Evolutionary conservation across 805 yeast genomes (phyloP).

Genomic region (Starmerella vitae): DNA sequence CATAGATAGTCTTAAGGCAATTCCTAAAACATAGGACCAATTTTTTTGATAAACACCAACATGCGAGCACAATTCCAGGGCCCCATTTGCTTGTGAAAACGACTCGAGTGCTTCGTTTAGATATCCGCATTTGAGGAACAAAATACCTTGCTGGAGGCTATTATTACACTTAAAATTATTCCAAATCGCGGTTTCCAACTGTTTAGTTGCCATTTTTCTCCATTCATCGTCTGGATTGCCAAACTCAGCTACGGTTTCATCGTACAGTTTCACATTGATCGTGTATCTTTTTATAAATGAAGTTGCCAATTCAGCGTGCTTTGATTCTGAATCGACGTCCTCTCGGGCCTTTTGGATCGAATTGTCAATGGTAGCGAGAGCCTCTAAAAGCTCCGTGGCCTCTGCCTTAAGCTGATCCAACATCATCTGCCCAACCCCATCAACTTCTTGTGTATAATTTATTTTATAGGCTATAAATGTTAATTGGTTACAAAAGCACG

Average conservation of each 20-base stretch:
- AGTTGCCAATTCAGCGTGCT: not conserved
- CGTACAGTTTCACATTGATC: slow-evolving; percentile 4
- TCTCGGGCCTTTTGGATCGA: no score
- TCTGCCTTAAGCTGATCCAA: no score
- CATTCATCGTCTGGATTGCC: not conserved
- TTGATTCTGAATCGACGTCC: not conserved
- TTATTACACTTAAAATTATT: slow-evolving; percentile 1
- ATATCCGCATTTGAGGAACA: slow-evolving; percentile 5
- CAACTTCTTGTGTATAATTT: no score
- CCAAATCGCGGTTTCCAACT: slow-evolving; percentile 2
- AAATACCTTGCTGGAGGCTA: slow-evolving; percentile 3
- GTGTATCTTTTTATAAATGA: slow-evolving; percentile 3
- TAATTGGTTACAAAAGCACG: no score
- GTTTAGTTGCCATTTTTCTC: not conserved
- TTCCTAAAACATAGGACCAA: slow-evolving; percentile 8
- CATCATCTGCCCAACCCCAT: no score
- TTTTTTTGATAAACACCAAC: slow-evolving; percentile 8
- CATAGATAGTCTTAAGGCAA: no score
- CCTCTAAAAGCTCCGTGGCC: not conserved
- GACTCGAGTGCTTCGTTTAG: slow-evolving; percentile 10
- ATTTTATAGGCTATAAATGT: no score
- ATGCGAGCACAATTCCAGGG: slow-evolving; percentile 7
- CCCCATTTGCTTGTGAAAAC: not conserved
- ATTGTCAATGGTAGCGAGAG: not conserved
- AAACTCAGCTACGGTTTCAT: not conserved